Evolutionary conservation across 148 eudicot genomes (phyloP).

Genomic region (Limonium bicolor): DNA sequence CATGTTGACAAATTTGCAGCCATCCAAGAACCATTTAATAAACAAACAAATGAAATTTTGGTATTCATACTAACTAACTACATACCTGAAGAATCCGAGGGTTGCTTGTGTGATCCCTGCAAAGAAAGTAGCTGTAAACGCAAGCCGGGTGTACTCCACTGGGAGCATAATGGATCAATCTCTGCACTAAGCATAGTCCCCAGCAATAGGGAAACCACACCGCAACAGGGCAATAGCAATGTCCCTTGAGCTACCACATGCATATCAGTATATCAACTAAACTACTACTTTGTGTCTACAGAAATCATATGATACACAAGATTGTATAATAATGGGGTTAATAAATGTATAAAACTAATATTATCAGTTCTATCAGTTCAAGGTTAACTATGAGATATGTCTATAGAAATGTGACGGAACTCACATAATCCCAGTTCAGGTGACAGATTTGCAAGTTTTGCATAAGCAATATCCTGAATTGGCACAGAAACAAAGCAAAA

Average conservation of each 20-base stretch:
- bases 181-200: slow-evolving; percentile 47
- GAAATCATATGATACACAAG: background rate
- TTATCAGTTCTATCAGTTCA: too few species aligned
- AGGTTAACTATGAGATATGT: too few species aligned
- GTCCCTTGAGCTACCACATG: slow-evolving; percentile 86
- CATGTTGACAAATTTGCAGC: too few species aligned
- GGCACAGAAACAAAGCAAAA: background rate
- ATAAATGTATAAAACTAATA: too few species aligned
- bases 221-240: slow-evolving; percentile 95
- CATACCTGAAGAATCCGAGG: slow-evolving; percentile 70
- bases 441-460: slow-evolving; percentile 53
- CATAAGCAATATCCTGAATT: slow-evolving; percentile 71
- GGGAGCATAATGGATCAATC: slow-evolving; percentile 29
- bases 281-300: slow-evolving; percentile 71
- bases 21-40: too few species aligned
- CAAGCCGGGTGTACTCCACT: slow-evolving; percentile 36
- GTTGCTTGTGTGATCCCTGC: slow-evolving; percentile 71
- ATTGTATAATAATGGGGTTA: too few species aligned
- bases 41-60: background rate
- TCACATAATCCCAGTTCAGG: slow-evolving; percentile 64
- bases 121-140: slow-evolving; percentile 84
- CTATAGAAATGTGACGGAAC: too few species aligned
- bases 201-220: slow-evolving; percentile 65
- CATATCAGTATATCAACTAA: slow-evolving; percentile 77
- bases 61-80: too few species aligned